Evolutionary conservation across 2,329 filamentous ascomycete species (phyloP).

Genomic region (Xenosphaeropsis pyriputrescens): DNA sequence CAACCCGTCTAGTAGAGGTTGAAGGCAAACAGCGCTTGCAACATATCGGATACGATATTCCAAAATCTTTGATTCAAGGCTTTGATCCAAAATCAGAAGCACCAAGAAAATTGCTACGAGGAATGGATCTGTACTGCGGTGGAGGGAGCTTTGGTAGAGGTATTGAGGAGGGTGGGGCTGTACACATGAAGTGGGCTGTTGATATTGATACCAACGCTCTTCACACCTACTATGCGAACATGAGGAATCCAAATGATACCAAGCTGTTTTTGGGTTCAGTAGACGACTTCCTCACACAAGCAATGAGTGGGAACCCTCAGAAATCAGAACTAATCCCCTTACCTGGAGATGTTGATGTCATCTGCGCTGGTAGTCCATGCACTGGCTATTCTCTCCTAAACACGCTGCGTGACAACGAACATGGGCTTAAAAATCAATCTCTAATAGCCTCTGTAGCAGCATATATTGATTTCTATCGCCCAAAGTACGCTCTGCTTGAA

Average conservation of each 20-base stretch:
- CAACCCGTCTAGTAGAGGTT: slow-evolving; percentile 20
- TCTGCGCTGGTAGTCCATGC: slow-evolving; percentile 63
- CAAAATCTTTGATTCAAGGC: slow-evolving; percentile 32
- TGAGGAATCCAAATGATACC: slow-evolving; percentile 17
- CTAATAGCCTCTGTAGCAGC: slow-evolving; percentile 65
- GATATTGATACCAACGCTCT: slow-evolving; percentile 51
- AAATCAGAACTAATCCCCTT: slow-evolving; percentile 29
- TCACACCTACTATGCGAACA: slow-evolving; percentile 61
- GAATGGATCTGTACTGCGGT: slow-evolving; percentile 64
- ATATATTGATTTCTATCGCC: slow-evolving; percentile 60
- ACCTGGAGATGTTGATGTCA: slow-evolving; percentile 51
- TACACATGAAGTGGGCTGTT: slow-evolving; percentile 52
- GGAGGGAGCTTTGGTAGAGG: slow-evolving; percentile 66
- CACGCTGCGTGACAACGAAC: slow-evolving; percentile 31
- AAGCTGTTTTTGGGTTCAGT: slow-evolving; percentile 57
- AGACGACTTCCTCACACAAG: slow-evolving; percentile 46
- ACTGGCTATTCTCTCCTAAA: slow-evolving; percentile 61
- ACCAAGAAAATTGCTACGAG: slow-evolving; percentile 28
- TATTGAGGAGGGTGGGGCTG: slow-evolving; percentile 53
- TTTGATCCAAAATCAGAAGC: slow-evolving; percentile 15
- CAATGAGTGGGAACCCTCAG: slow-evolving; percentile 33
- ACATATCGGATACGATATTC: slow-evolving; percentile 19
- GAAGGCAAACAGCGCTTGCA: slow-evolving; percentile 12
- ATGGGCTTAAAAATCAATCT: slow-evolving; percentile 56
- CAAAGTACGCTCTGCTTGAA: slow-evolving; percentile 62